Evolutionary conservation across 495 filamentous ascomycete genomes (phyloP).

Genomic region (Daldinia childiae): DNA sequence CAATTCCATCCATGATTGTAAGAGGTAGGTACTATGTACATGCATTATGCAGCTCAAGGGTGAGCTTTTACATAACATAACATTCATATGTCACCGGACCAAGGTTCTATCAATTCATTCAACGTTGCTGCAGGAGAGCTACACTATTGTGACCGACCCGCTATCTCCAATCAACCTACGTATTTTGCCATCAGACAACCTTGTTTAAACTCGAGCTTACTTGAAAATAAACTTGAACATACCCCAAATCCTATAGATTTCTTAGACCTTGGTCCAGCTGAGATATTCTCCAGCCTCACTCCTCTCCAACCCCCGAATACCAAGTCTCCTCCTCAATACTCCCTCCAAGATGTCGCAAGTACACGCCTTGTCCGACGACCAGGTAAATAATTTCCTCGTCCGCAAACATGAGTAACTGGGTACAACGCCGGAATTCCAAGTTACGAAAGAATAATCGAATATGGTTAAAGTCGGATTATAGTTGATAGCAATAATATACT

Average conservation of each 20-base stretch:
- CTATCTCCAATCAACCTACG: constrained; percentile 31
- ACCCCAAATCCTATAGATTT: constrained; percentile 14
- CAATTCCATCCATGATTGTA: too few species aligned
- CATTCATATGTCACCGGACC: constrained; percentile 34
- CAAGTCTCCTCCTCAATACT: constrained; percentile 39
- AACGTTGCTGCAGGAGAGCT: constrained; percentile 23
- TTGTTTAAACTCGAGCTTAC: background rate
- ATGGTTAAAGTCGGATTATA: too few species aligned
- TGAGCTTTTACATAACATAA: constrained; percentile 11
- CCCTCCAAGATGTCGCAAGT: constrained; percentile 82
- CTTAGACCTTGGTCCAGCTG: background rate
- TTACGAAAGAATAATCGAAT: background rate
- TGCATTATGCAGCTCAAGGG: background rate
- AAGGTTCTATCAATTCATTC: constrained; percentile 29
- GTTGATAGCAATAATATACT: constrained; percentile 21
- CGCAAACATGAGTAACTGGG: background rate
- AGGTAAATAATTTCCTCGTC: constrained; percentile 65
- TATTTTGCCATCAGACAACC: background rate
- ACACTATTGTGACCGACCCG: constrained; percentile 27
- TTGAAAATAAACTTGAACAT: constrained; percentile 2
- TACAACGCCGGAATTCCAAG: background rate
- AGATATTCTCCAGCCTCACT: constrained; percentile 20
- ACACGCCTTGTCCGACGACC: constrained; percentile 96
- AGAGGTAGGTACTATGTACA: background rate
- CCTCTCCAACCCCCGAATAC: constrained; percentile 19